A percentile compares a stretch with the other conserved stretches of the same genome.
These are phyloP conservation scores for Brettanomyces custersianus DNA, from an alignment of 805 yeast species.

Conservation along the genomic window DNA sequence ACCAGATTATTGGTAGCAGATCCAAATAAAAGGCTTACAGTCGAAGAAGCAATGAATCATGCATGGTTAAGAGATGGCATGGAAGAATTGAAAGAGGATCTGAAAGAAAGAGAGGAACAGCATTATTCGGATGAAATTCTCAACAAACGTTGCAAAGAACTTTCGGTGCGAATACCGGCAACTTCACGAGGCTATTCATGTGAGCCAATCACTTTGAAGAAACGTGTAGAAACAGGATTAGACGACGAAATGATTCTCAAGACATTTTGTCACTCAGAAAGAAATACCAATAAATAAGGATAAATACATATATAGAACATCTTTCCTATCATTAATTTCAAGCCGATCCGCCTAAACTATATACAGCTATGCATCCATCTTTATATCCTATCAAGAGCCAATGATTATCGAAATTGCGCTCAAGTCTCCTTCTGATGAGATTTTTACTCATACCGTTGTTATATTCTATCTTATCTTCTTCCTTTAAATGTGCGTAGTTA, in stretches of 20 bases:
- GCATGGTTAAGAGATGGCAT: conserved; percentile 29
- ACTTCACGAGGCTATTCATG: conserved; percentile 16
- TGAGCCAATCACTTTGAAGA: conserved; percentile 20
- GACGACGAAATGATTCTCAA: conserved; percentile 17
- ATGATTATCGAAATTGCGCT: conserved; percentile 12
- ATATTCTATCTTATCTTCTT: conserved; percentile 6
- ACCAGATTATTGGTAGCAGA: conserved; percentile 50
- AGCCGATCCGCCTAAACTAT: no score
- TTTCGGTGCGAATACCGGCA: conserved; percentile 18
- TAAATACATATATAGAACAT: no score
- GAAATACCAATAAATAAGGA: conserved; percentile 1
- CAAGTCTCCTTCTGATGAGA: conserved; percentile 22
- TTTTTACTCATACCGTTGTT: conserved; percentile 26
- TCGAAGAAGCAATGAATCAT: conserved; percentile 31
- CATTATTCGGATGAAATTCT: neutral
- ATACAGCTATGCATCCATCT: conserved; percentile 24
- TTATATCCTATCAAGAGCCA: conserved; percentile 25
- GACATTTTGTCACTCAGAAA: conserved; percentile 5
- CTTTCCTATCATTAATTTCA: no score
- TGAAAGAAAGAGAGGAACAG: neutral
- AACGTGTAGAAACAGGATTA: conserved; percentile 16
- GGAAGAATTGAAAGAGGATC: neutral
- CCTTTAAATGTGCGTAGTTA: conserved; percentile 4
- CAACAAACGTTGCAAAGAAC: conserved; percentile 8
- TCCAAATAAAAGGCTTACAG: conserved; percentile 34